These are phyloP conservation scores for Zymoseptoria crescenta DNA, from an alignment of 2,329 filamentous ascomycete species.

Conservation along the genomic window DNA sequence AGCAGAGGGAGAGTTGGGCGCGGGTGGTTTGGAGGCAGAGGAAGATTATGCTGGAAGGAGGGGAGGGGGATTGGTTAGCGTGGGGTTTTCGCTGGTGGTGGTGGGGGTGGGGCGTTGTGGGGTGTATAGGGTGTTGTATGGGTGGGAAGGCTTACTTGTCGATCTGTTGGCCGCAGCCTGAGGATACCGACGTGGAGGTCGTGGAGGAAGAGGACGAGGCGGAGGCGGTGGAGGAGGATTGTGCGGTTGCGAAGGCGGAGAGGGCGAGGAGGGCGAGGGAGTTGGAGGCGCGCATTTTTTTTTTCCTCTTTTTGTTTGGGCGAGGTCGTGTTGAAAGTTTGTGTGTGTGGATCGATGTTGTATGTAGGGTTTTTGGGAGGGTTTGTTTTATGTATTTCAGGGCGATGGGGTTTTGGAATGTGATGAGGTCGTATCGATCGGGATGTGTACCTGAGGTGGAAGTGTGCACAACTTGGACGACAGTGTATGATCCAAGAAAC, in stretches of 20 bases:
- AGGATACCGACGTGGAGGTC: constrained; percentile 26
- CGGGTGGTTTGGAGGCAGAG: constrained; percentile 39
- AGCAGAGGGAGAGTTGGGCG: constrained; percentile 38
- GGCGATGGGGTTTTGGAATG: too few species aligned
- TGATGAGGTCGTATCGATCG: too few species aligned
- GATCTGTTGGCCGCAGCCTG: constrained; percentile 26
- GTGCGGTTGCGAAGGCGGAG: constrained; percentile 35
- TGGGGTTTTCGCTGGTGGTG: not conserved
- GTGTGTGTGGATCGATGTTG: not conserved
- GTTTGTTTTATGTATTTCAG: too few species aligned
- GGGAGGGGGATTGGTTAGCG: not conserved
- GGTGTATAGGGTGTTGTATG: too few species aligned
- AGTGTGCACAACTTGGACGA: too few species aligned
- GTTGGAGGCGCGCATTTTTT: constrained; percentile 13
- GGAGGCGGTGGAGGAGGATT: constrained; percentile 26
- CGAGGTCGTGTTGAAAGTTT: not conserved
- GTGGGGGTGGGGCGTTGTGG: too few species aligned
- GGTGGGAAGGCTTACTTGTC: constrained; percentile 30
- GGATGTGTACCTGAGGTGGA: too few species aligned
- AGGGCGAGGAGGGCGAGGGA: constrained; percentile 26
- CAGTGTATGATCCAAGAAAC: not conserved
- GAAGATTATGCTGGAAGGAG: constrained; percentile 41
- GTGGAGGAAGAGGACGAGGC: constrained; percentile 16
- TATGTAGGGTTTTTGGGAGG: too few species aligned
- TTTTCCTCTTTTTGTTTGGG: not conserved